These are phyloP conservation scores for Scutellaria barbata DNA, from an alignment of 257 asterid genomes.

Conservation along the genomic window DNA sequence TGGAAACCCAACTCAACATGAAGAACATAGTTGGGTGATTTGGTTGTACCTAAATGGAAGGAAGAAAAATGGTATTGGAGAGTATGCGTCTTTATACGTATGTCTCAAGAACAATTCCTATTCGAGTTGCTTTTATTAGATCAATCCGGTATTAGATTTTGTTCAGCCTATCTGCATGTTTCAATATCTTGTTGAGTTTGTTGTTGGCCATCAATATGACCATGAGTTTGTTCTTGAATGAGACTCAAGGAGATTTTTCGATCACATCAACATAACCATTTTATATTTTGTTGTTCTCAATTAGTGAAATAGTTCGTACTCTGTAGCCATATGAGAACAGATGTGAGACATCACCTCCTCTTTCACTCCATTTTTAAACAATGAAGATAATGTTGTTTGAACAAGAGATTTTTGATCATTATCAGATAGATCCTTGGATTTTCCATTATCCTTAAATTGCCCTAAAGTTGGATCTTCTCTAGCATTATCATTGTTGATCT, in stretches of 20 bases:
- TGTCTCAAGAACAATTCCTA: no score
- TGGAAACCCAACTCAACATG: not conserved
- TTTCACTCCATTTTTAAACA: conserved; percentile 80
- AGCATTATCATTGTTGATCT: conserved; percentile 45
- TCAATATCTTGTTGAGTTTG: no score
- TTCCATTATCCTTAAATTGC: conserved; percentile 42
- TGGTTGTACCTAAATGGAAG: no score
- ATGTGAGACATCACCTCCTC: conserved; percentile 57
- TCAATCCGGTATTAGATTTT: no score
- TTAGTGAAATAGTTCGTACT: conserved; percentile 15
- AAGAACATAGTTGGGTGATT: no score
- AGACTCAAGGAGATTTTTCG: conserved; percentile 13
- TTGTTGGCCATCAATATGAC: no score
- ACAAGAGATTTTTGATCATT: conserved; percentile 57
- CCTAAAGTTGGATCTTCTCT: conserved; percentile 44
- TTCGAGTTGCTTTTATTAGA: no score
- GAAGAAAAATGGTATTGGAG: no score
- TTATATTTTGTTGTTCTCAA: conserved; percentile 10
- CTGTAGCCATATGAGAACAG: conserved; percentile 16
- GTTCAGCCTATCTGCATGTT: no score
- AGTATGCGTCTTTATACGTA: no score
- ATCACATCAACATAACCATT: conserved; percentile 8
- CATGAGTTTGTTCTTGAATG: not conserved
- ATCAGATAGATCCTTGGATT: conserved; percentile 46
- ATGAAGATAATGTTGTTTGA: conserved; percentile 71